Conservation (phyloP, 441 rosid species). For the Jatropha multifida region DNA sequence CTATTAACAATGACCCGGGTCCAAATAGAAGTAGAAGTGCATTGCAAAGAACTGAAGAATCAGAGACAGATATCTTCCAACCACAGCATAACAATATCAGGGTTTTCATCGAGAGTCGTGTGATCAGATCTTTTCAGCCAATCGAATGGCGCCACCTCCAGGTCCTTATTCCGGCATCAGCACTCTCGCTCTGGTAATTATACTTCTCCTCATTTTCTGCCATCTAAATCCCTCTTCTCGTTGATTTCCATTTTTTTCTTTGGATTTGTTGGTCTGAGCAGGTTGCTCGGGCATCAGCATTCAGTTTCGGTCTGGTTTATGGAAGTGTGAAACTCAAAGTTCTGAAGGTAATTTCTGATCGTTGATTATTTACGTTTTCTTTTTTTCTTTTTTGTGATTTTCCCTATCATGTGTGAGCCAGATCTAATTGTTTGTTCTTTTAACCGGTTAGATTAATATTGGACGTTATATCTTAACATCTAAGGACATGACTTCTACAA, state of each 20-base stretch:
- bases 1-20: neutral
- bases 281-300: constrained; percentile 73
- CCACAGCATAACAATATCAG: too few relatives aligned
- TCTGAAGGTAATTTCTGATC: constrained; percentile 41
- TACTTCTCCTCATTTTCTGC: neutral
- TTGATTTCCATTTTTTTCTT: neutral
- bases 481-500: neutral
- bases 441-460: neutral
- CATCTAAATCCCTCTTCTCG: neutral
- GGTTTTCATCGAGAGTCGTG: neutral
- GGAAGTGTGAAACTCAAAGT: constrained; percentile 61
- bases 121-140: constrained; percentile 2
- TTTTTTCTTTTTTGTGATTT: neutral
- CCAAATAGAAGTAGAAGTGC: neutral
- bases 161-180: constrained; percentile 87
- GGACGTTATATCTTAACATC: neutral
- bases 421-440: neutral
- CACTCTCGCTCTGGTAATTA: constrained; percentile 70
- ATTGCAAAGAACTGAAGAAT: neutral
- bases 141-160: constrained; percentile 66
- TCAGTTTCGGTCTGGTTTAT: constrained; percentile 52
- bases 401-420: neutral
- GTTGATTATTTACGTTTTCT: neutral
- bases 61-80: neutral
- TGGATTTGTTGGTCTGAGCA: constrained; percentile 9